These are phyloP conservation scores for Peterozyma xylosa DNA, from an alignment of 805 yeast species.

Conservation along the genomic window DNA sequence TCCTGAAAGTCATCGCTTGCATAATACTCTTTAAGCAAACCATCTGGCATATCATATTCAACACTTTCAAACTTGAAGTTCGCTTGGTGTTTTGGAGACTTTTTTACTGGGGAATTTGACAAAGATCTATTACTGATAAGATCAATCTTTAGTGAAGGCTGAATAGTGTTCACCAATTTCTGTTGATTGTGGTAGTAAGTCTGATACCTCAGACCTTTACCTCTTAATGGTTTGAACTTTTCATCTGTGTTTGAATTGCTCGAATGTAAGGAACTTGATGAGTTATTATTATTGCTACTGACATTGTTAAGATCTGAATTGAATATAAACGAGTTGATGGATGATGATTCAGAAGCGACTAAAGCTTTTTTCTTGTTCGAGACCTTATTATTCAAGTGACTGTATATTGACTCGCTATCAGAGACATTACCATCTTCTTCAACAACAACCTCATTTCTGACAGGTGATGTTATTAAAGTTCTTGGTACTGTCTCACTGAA, in stretches of 20 bases:
- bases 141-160: neutral
- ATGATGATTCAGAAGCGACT: constrained; percentile 2
- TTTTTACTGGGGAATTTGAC: constrained; percentile 3
- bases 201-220: constrained; percentile 17
- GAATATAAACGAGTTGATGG: constrained; percentile 1
- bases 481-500: neutral
- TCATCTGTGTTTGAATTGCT: neutral
- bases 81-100: neutral
- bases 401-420: constrained; percentile 3
- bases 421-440: constrained; percentile 8
- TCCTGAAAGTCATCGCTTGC: neutral
- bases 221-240: constrained; percentile 4
- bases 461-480: constrained; percentile 3
- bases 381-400: neutral
- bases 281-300: neutral
- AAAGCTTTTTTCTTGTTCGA: neutral
- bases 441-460: constrained; percentile 6
- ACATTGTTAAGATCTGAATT: neutral
- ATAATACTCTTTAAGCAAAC: constrained; percentile 2
- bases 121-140: neutral
- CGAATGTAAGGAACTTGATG: constrained; percentile 3
- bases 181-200: constrained; percentile 21
- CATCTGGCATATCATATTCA: constrained; percentile 21
- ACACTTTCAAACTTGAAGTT: constrained; percentile 24
- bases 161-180: constrained; percentile 9